Percentiles rank a stretch among this genome's conserved stretches.
These are phyloP conservation scores for Clitopilus hobsonii DNA, from an alignment of 768 basidiomycete genomes.

Conservation along the genomic window DNA sequence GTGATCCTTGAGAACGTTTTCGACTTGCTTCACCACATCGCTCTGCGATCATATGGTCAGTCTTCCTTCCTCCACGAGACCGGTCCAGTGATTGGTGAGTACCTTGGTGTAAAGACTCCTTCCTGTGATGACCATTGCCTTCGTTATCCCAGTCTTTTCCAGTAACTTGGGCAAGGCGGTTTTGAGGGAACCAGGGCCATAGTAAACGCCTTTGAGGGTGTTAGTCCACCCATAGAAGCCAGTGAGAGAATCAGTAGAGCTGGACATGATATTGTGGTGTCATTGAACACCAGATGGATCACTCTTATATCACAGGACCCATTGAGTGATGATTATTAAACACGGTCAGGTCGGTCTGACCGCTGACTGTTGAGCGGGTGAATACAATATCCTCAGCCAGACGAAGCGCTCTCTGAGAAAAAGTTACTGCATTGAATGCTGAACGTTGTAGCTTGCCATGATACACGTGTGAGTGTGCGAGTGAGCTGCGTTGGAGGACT, in stretches of 20 bases:
- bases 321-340: background rate
- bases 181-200: constrained; percentile 63
- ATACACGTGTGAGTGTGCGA: background rate
- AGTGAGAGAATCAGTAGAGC: background rate
- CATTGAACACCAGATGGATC: background rate
- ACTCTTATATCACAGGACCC: background rate
- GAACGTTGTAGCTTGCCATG: background rate
- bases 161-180: constrained; percentile 65
- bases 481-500: background rate
- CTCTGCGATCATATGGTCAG: constrained; percentile 34
- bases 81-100: background rate
- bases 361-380: background rate
- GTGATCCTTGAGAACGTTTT: constrained; percentile 49
- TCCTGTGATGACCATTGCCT: constrained; percentile 70
- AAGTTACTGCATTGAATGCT: background rate
- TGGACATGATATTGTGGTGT: background rate
- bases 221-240: constrained; percentile 69
- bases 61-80: background rate
- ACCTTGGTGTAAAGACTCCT: constrained; percentile 65
- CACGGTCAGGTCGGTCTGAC: background rate
- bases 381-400: background rate
- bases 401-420: background rate
- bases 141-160: constrained; percentile 47
- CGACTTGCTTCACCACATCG: constrained; percentile 52
- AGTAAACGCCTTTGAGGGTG: constrained; percentile 63